These are phyloP conservation scores for Dothideomycetidae sp. DNA, from an alignment of 2,329 filamentous ascomycete genomes.

Conservation along the genomic window DNA sequence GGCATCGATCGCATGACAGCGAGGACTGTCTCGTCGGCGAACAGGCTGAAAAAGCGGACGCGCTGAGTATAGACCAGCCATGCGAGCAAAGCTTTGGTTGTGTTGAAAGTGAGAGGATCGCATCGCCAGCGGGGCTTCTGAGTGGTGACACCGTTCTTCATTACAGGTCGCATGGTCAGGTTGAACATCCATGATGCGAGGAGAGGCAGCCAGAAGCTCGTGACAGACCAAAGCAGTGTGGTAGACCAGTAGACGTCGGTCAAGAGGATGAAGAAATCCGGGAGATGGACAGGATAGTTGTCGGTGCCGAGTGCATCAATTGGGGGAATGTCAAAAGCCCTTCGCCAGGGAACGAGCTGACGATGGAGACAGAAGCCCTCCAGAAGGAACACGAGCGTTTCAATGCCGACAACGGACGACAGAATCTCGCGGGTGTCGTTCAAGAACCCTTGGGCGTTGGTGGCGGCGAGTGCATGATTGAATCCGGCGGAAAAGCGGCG, in stretches of 20 bases:
- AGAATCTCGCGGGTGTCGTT: constrained; percentile 53
- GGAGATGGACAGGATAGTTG: constrained; percentile 46
- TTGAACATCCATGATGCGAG: constrained; percentile 82
- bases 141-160: constrained; percentile 25
- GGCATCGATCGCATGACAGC: constrained; percentile 54
- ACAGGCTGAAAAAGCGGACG: constrained; percentile 46
- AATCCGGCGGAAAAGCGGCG: constrained; percentile 52
- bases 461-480: constrained; percentile 47
- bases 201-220: constrained; percentile 57
- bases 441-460: constrained; percentile 51
- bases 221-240: constrained; percentile 58
- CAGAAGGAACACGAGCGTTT: constrained; percentile 51
- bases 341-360: constrained; percentile 56
- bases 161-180: constrained; percentile 47
- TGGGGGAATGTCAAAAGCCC: constrained; percentile 58
- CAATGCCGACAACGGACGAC: constrained; percentile 58
- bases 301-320: constrained; percentile 39
- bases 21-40: constrained; percentile 45
- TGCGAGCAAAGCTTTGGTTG: constrained; percentile 68
- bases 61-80: constrained; percentile 67
- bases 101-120: constrained; percentile 82
- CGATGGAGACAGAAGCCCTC: constrained; percentile 57
- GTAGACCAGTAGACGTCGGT: constrained; percentile 61
- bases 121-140: constrained; percentile 43
- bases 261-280: constrained; percentile 68